Conservation (phyloP, 495 filamentous ascomycete genomes). For the Hypomontagnella monticulosa region DNA sequence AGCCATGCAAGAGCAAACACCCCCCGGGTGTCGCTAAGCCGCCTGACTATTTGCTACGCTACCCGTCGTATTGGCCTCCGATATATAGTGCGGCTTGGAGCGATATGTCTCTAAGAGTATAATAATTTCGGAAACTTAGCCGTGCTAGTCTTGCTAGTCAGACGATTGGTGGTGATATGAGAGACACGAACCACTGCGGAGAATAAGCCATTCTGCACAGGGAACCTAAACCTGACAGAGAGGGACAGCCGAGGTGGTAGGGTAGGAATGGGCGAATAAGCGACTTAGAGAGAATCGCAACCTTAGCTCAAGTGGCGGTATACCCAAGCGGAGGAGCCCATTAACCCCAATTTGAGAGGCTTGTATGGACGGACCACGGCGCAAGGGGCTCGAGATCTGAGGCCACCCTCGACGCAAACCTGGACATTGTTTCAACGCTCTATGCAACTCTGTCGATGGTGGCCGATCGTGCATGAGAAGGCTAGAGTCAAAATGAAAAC, state of each 20-base stretch:
- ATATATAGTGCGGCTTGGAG: constrained; percentile 31
- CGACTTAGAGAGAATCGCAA: constrained; percentile 30
- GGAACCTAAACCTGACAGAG: constrained; percentile 12
- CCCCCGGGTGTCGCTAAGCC: constrained; percentile 35
- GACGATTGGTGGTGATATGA: constrained; percentile 28
- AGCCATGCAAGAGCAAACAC: constrained; percentile 24
- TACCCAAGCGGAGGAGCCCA: constrained; percentile 30
- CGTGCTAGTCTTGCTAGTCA: constrained; percentile 17
- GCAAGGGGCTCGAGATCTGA: constrained; percentile 43
- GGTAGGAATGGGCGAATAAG: constrained; percentile 21
- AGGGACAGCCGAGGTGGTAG: constrained; percentile 25
- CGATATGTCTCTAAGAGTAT: constrained; percentile 23
- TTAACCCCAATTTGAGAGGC: constrained; percentile 27
- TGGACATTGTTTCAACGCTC: constrained; percentile 43
- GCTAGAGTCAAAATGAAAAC: constrained; percentile 3
- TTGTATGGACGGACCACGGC: constrained; percentile 33
- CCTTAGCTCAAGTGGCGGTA: constrained; percentile 34
- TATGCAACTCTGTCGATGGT: constrained; percentile 37
- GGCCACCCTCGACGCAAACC: constrained; percentile 23
- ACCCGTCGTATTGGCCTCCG: constrained; percentile 22
- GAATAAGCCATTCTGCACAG: constrained; percentile 20
- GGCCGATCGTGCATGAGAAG: constrained; percentile 30
- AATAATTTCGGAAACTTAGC: constrained; percentile 8
- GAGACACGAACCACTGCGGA: constrained; percentile 29
- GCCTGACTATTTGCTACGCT: constrained; percentile 21